Percentiles rank a stretch among this genome's conserved stretches.
These are phyloP conservation scores for Trichocladium antarcticum DNA, from an alignment of 495 filamentous ascomycete species.

Conservation along the genomic window DNA sequence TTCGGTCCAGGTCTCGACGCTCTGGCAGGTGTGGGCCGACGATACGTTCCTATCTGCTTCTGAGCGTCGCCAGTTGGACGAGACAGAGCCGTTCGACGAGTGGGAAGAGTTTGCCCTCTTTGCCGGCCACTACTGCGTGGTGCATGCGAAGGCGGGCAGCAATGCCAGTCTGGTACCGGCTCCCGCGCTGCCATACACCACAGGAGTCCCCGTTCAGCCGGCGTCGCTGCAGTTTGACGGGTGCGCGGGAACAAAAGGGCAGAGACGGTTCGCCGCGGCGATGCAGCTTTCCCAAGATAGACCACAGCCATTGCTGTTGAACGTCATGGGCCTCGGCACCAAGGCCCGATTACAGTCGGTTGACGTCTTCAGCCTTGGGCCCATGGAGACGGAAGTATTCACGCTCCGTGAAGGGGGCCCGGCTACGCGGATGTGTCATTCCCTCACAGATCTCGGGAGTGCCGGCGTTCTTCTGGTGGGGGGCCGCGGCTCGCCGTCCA, in stretches of 20 bases:
- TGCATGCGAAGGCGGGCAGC: conserved; percentile 43
- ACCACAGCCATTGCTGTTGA: conserved; percentile 22
- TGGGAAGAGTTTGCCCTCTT: conserved; percentile 93
- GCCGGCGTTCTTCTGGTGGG: conserved; percentile 54
- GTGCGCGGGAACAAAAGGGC: conserved; percentile 25
- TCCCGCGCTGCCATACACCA: background rate
- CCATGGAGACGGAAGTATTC: conserved; percentile 7
- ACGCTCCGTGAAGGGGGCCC: conserved; percentile 28
- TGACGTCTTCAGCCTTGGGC: conserved; percentile 43
- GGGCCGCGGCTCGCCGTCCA: conserved; percentile 63
- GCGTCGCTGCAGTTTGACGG: conserved; percentile 19
- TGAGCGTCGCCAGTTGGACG: conserved; percentile 49
- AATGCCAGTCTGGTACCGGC: background rate
- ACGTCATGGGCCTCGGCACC: conserved; percentile 51
- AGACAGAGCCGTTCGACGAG: conserved; percentile 78
- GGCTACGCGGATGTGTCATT: conserved; percentile 62
- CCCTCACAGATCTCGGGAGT: conserved; percentile 48
- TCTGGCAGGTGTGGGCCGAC: conserved; percentile 74
- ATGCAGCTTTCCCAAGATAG: conserved; percentile 11
- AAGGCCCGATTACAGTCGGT: conserved; percentile 49
- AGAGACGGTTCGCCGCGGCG: conserved; percentile 34
- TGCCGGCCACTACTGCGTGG: conserved; percentile 72
- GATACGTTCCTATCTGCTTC: conserved; percentile 45
- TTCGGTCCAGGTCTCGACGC: conserved; percentile 45
- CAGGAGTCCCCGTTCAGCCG: background rate